Conservation (phyloP, 768 basidiomycete genomes). For the Termitomyces sp. region DNA sequence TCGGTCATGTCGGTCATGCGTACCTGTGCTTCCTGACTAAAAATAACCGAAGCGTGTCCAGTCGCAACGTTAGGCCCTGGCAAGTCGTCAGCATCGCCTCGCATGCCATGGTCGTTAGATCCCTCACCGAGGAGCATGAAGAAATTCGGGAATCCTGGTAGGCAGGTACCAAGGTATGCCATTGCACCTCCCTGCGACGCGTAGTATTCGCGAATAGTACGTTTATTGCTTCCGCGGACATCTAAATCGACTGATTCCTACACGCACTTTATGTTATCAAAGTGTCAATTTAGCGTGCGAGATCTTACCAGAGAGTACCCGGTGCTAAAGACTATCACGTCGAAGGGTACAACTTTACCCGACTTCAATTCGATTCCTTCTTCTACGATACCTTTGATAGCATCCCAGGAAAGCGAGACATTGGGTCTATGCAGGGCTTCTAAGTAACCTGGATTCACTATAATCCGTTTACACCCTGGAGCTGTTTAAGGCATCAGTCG, state of each 20-base stretch:
- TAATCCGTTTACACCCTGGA: conserved; percentile 60
- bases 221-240: conserved; percentile 37
- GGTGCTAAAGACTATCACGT: conserved; percentile 55
- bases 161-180: conserved; percentile 48
- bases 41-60: conserved; percentile 55
- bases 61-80: conserved; percentile 52
- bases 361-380: conserved; percentile 45
- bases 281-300: not conserved
- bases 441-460: conserved; percentile 57
- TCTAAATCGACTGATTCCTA: conserved; percentile 32
- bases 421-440: conserved; percentile 47
- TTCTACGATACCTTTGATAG: conserved; percentile 41
- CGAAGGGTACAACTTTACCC: conserved; percentile 44
- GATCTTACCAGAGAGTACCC: conserved; percentile 38
- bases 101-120: not conserved
- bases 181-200: conserved; percentile 41
- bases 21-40: conserved; percentile 52
- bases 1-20: conserved; percentile 7
- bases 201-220: conserved; percentile 39
- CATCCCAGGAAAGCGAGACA: conserved; percentile 43
- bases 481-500: conserved; percentile 18
- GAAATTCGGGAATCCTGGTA: conserved; percentile 53
- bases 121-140: conserved; percentile 40
- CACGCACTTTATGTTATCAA: not conserved
- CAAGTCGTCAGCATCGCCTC: not conserved